Conservation (phyloP, 768 basidiomycete species). For the Leucocoprinus leucothites region DNA sequence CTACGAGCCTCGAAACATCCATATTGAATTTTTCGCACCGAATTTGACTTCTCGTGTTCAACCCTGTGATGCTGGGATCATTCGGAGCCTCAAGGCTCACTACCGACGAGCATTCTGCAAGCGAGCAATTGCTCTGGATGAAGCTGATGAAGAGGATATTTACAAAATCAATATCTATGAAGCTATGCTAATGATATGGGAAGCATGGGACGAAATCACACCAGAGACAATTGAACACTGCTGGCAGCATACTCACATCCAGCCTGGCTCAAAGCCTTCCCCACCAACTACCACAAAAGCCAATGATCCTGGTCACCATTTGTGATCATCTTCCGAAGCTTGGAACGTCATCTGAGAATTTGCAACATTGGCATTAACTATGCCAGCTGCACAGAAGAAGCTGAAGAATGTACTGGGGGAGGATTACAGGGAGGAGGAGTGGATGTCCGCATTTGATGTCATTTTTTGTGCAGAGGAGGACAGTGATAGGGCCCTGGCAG, state of each 20-base stretch:
- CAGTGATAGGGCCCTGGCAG: neutral
- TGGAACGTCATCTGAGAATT: too few relatives aligned
- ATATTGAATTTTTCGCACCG: slow-evolving; percentile 25
- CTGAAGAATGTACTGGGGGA: slow-evolving; percentile 5
- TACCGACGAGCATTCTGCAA: slow-evolving; percentile 25
- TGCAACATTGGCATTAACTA: too few relatives aligned
- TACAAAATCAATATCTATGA: slow-evolving; percentile 34
- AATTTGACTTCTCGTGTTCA: slow-evolving; percentile 37
- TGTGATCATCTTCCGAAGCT: too few relatives aligned
- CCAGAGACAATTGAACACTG: slow-evolving; percentile 30
- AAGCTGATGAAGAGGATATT: slow-evolving; percentile 26
- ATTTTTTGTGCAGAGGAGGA: slow-evolving; percentile 17
- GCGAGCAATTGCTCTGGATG: slow-evolving; percentile 26
- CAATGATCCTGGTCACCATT: too few relatives aligned
- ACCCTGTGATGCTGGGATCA: slow-evolving; percentile 32
- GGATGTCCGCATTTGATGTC: slow-evolving; percentile 10
- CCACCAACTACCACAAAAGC: too few relatives aligned
- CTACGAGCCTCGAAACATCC: slow-evolving; percentile 26
- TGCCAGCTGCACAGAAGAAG: neutral
- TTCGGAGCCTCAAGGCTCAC: slow-evolving; percentile 32
- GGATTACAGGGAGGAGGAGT: slow-evolving; percentile 10
- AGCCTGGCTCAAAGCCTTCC: neutral
- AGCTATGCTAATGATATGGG: slow-evolving; percentile 28
- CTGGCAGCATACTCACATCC: slow-evolving; percentile 31
- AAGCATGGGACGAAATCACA: slow-evolving; percentile 28